Evolutionary conservation across 1,139 yeast species (phyloP), one percentile per base, ranked within the genome.

Genomic region (Trichomonascaceae sp.): DNA sequence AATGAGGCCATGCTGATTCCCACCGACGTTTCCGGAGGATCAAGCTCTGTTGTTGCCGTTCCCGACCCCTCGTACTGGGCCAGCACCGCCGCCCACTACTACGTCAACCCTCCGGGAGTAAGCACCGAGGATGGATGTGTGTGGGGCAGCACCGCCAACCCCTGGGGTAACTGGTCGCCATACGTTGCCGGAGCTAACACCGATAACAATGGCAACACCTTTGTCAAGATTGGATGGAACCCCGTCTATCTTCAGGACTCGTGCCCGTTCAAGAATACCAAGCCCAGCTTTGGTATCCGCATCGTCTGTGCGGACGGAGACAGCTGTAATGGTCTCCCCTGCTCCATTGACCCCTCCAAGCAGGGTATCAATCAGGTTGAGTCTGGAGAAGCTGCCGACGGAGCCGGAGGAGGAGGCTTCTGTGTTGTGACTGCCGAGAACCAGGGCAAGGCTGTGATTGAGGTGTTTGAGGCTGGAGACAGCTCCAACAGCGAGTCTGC

Each of bases 1-100:
- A 79, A 81, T 55, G 94, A 84, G 60, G 93, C 84, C 47, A 84
- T 84, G 95, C 65, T 82, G 54, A 82, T 84, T 43, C 95, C 95
- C 39, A 82, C 92, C 18, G 57, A 65, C 37, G 73, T 80, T 33
- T 62, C 57, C 17, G 59, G 67, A 8, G 70, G 72, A 9, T 47
- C 60, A 13, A 43, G 61, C 13, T 57, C 64, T 39, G 64, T 67
- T 2, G 61, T 84, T 41, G 93, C 95, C 18, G 94, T 84, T 34
- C 94, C 94, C 14, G 93, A 82, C 29, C 62, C 84, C 2, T 72
- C 70, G 39, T 64, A 64, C 51, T 64, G 67, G 67, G 64, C 67
- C 17, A 41, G 52, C 8, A 80, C 93, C 34, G 84, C 94, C 30
- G 80, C 94, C 34, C 95, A 84, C 57, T 84, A 71, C 62, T 84